Percentiles rank a stretch among this genome's conserved stretches.
phyloP scores from a whole-genome alignment of 352 stramenopile genomes.

The Globisporangium megalacanthum region DNA sequence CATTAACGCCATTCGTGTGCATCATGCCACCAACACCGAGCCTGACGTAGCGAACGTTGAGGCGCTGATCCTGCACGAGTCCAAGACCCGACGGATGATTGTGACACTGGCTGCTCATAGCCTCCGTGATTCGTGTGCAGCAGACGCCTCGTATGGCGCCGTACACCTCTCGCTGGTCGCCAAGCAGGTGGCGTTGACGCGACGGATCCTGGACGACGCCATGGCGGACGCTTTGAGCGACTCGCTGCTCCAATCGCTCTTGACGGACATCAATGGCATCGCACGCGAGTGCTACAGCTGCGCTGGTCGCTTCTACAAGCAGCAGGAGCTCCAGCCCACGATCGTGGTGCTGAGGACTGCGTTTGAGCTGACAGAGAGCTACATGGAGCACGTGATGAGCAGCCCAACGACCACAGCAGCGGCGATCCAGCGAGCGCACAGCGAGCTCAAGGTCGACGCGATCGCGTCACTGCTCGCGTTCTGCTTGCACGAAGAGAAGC shows the following conservation, averaged over 20 bases:
- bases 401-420: constrained; percentile 18
- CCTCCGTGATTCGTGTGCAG: neutral
- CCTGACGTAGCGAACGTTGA: constrained; percentile 20
- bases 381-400: constrained; percentile 64
- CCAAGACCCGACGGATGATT: constrained; percentile 36
- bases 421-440: constrained; percentile 33
- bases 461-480: constrained; percentile 54
- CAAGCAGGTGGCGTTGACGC: constrained; percentile 23
- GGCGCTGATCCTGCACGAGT: constrained; percentile 32
- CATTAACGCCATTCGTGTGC: neutral
- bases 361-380: constrained; percentile 49
- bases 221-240: constrained; percentile 20
- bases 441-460: constrained; percentile 47
- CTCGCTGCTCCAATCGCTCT: constrained; percentile 27
- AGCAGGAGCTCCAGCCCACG: constrained; percentile 29
- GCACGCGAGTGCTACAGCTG: constrained; percentile 59
- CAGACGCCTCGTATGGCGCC: neutral
- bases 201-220: constrained; percentile 33
- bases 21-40: neutral
- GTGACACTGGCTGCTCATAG: constrained; percentile 22
- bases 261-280: constrained; percentile 55
- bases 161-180: constrained; percentile 14
- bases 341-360: constrained; percentile 32
- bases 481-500: constrained; percentile 38
- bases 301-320: constrained; percentile 46